These are phyloP conservation scores for Tremellales sp. DNA, from an alignment of 1,284 basidiomycete species.

Conservation along the genomic window DNA sequence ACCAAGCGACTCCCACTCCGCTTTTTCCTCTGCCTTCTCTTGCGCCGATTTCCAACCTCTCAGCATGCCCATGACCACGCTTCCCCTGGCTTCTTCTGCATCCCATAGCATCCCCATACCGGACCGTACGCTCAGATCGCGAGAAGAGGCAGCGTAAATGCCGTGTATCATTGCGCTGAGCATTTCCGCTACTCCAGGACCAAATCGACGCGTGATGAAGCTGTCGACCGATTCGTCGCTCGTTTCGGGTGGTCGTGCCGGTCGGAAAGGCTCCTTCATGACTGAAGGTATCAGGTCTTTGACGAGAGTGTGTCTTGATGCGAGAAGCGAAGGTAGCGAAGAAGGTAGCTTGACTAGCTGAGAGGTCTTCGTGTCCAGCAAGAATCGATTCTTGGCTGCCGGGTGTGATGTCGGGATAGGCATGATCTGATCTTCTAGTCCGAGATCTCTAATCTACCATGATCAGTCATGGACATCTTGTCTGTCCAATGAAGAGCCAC, in stretches of 20 bases:
- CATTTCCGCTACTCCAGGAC: constrained; percentile 63
- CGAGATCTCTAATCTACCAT: constrained; percentile 25
- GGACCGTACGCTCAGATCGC: constrained; percentile 67
- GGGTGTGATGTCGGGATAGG: constrained; percentile 38
- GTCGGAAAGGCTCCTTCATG: constrained; percentile 59
- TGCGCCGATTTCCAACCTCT: constrained; percentile 37
- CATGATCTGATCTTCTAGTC: constrained; percentile 24
- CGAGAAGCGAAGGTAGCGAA: constrained; percentile 50
- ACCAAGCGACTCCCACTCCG: constrained; percentile 57
- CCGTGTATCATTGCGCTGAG: constrained; percentile 86
- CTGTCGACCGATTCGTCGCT: constrained; percentile 76
- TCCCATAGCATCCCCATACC: constrained; percentile 72
- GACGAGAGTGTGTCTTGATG: constrained; percentile 54
- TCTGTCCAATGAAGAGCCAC: constrained; percentile 34
- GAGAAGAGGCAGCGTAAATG: constrained; percentile 83
- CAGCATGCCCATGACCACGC: constrained; percentile 66
- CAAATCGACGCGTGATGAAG: constrained; percentile 74
- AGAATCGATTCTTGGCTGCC: constrained; percentile 41
- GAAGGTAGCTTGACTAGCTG: constrained; percentile 23
- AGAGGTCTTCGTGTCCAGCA: constrained; percentile 23
- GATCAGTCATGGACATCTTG: background rate
- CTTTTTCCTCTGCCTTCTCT: constrained; percentile 29
- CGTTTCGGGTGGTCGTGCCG: constrained; percentile 40
- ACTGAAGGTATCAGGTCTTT: constrained; percentile 56
- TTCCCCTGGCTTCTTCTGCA: constrained; percentile 61